Conservation (phyloP, 257 asterid species). For the Solanum verrucosum region DNA sequence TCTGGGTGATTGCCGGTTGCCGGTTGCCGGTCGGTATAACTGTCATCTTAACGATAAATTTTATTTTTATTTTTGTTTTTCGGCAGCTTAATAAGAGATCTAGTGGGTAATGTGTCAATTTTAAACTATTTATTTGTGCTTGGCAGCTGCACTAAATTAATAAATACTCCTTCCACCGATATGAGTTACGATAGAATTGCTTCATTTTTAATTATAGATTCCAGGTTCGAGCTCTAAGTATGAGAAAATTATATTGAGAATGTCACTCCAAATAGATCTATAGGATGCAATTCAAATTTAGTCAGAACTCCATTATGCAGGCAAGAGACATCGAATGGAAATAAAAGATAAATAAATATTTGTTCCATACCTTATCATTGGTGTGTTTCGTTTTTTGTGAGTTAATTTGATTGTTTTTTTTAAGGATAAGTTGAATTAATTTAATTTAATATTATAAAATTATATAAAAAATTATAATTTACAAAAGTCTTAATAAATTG, state of each 20-base stretch:
- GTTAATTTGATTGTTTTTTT: no score
- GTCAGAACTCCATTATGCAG: fast-evolving
- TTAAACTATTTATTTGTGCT: no score
- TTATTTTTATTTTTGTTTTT: background rate
- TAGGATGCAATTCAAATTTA: fast-evolving
- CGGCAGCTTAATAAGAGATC: background rate
- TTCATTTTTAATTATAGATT: no score
- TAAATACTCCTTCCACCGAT: background rate
- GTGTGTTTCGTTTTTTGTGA: background rate
- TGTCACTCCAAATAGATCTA: fast-evolving
- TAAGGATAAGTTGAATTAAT: no score
- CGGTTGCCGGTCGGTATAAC: background rate
- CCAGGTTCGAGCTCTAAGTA: fast-evolving
- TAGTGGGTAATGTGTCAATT: background rate
- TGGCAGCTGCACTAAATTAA: background rate
- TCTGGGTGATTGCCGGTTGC: background rate
- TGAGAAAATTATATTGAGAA: no score
- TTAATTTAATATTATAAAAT: no score
- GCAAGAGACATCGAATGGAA: fast-evolving
- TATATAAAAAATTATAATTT: no score
- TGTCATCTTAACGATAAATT: background rate
- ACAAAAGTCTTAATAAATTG: no score
- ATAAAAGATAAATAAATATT: no score
- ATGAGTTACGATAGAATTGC: fast-evolving
- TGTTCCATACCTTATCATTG: background rate